A percentile compares a stretch with the other conserved stretches of the same genome.
Evolutionary conservation across 2,329 filamentous ascomycete genomes (phyloP).

Genomic region (Apiospora aurea): DNA sequence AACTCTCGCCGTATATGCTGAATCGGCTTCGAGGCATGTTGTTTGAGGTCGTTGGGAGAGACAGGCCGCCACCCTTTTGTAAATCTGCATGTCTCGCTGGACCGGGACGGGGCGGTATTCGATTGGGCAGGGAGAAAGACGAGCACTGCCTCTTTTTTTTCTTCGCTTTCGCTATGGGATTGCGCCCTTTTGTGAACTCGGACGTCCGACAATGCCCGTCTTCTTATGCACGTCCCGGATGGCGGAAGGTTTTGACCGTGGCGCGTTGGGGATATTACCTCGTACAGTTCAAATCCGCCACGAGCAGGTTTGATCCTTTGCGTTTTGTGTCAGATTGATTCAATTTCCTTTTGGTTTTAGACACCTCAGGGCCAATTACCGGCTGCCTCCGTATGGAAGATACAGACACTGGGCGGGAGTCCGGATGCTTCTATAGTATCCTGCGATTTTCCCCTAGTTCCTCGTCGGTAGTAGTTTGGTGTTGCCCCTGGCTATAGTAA

Average conservation of each 20-base stretch:
- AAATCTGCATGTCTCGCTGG: conserved; percentile 6
- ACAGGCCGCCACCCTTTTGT: neutral
- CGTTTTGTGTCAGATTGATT: neutral
- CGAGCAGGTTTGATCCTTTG: neutral
- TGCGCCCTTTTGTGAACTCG: neutral
- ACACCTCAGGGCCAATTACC: neutral
- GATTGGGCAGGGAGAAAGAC: neutral
- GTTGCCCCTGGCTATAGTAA: neutral
- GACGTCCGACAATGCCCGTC: neutral
- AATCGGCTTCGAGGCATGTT: conserved; percentile 15
- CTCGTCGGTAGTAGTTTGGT: neutral
- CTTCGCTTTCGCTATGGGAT: neutral
- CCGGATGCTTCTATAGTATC: neutral
- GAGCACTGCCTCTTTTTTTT: neutral
- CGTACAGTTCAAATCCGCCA: neutral
- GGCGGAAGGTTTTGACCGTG: conserved; percentile 2
- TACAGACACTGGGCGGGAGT: neutral
- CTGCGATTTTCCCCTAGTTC: neutral
- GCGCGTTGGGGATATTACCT: neutral
- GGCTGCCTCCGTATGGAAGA: neutral
- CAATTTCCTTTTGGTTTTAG: neutral
- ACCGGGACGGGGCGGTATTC: neutral
- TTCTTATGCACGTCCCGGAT: conserved; percentile 2
- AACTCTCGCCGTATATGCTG: neutral
- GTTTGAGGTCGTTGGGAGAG: neutral